Evolutionary conservation across 441 rosid species (phyloP), one percentile per base, ranked within the genome.

Genomic region (Capsella rubella): DNA sequence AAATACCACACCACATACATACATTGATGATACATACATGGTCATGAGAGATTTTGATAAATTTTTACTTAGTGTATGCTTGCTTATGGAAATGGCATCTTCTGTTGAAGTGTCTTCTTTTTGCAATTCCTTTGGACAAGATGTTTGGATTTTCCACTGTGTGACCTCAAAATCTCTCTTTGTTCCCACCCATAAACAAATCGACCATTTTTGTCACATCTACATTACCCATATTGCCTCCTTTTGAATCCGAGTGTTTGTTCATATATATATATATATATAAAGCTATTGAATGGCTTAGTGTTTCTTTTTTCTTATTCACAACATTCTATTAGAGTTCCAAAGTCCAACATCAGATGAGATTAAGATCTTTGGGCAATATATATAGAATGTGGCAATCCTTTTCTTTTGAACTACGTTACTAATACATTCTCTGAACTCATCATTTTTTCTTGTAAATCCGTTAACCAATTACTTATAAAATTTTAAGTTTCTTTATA

Each of bases 31-130:
- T 14, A 28, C 18, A 40, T 55, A 8, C 43, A 43, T 42, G 59
- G 57, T 53, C 10, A 46, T 46, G 65, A 54, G 69, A 52, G 69
- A 67, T 25, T 51, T 25, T 67, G 51, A 25, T 15, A 43, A 59
- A 60, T 52, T 58, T 58, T 15, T 45, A 40, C 0, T 13, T 1
- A 1, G 21, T 69, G 72, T 64, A 64, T 64, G 76, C 63, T 70
- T 64, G 61, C 76, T 70, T 64, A 4, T 70, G 71, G 80, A 76
- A 64, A 40, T 37, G 56, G 76, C 80, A 70, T 76, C 67, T 76
- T 51, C 56, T 25, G 46, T 70, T 46, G 69, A 60, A 63, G 42
- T 69, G 61, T 57, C 72, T 56, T 51, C 25, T 21, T 21, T 21
- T 77, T 71, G 37, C 42, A 71, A 42, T 29, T 57, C 32, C 53